Conservation (phyloP, 2,329 filamentous ascomycete genomes). For the Madurella fahalii region DNA sequence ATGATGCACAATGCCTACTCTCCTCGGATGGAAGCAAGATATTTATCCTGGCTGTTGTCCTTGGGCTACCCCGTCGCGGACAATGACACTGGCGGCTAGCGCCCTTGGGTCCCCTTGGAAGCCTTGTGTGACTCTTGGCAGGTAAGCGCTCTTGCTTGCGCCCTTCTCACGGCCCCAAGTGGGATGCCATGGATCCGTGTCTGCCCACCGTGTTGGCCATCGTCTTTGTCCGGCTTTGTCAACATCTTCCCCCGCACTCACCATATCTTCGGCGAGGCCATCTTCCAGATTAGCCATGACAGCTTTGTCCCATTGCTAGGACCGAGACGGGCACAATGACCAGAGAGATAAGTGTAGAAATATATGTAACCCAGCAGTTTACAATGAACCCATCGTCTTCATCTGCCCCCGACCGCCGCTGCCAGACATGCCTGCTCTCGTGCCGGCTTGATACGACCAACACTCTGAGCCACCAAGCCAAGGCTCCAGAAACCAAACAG, state of each 20-base stretch:
- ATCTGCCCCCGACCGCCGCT: neutral
- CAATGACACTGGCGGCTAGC: too few relatives aligned
- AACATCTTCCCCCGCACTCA: neutral
- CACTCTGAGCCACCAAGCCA: neutral
- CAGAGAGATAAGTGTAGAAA: constrained; percentile 1
- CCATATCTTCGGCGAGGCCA: neutral
- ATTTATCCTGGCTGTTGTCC: too few relatives aligned
- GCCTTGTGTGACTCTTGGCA: neutral
- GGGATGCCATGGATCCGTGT: too few relatives aligned
- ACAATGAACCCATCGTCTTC: neutral
- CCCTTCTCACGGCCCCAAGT: too few relatives aligned
- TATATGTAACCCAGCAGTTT: neutral
- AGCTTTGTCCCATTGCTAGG: constrained; percentile 1
- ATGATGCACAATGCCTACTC: too few relatives aligned
- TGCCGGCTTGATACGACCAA: neutral
- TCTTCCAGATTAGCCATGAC: neutral
- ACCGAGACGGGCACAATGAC: neutral
- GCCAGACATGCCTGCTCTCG: neutral
- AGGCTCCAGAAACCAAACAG: neutral
- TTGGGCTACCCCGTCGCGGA: too few relatives aligned
- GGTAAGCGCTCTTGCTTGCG: too few relatives aligned
- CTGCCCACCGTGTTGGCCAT: neutral
- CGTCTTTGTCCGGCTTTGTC: constrained; percentile 10
- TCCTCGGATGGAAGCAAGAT: too few relatives aligned
- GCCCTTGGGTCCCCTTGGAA: neutral